phyloP scores from a whole-genome alignment of 2,329 filamentous ascomycete genomes.

The Talaromyces sp. region DNA sequence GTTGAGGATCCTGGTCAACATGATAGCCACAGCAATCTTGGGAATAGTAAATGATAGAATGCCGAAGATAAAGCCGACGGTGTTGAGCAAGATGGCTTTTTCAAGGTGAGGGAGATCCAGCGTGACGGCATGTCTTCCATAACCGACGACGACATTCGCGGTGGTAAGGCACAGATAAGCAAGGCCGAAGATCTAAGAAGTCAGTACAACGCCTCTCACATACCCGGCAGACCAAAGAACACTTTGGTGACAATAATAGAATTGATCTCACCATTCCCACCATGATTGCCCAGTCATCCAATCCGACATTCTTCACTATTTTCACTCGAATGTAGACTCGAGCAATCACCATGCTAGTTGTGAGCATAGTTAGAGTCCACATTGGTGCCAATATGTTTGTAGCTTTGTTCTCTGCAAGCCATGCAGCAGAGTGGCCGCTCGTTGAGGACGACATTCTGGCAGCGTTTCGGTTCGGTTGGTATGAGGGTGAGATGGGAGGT shows the following conservation, averaged over 20 bases:
- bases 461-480: neutral
- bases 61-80: conserved; percentile 22
- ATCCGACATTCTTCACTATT: conserved; percentile 27
- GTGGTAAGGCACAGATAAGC: conserved; percentile 31
- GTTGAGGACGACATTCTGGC: conserved; percentile 8
- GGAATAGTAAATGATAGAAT: conserved; percentile 23
- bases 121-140: conserved; percentile 34
- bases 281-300: conserved; percentile 36
- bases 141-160: conserved; percentile 34
- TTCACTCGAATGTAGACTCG: conserved; percentile 28
- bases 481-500: neutral
- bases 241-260: neutral
- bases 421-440: neutral
- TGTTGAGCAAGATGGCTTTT: conserved; percentile 20
- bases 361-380: conserved; percentile 27
- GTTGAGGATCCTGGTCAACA: conserved; percentile 22
- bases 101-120: conserved; percentile 22
- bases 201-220: neutral
- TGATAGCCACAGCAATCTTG: conserved; percentile 23
- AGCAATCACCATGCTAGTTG: conserved; percentile 26
- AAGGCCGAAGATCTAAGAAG: conserved; percentile 30
- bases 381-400: conserved; percentile 27
- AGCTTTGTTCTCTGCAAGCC: conserved; percentile 25
- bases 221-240: too few species aligned
- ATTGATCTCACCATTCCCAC: conserved; percentile 19